phyloP scores from a whole-genome alignment of 129 eudicot species.

The Saposhnikovia divaricata region DNA sequence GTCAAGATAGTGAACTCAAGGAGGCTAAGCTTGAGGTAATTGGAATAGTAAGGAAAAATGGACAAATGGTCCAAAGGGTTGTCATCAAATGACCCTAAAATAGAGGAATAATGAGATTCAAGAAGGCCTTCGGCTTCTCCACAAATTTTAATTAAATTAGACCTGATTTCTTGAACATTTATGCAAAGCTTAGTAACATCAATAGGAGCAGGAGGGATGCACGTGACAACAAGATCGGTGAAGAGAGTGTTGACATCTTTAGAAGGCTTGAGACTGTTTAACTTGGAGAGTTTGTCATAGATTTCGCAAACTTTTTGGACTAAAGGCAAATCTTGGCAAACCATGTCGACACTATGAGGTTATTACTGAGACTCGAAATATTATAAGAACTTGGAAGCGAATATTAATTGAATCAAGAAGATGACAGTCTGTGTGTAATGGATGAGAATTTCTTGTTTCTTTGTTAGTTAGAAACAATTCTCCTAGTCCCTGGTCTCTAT shows the following conservation, averaged over 20 bases:
- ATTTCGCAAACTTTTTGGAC: constrained; percentile 49
- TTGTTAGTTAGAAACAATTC: constrained; percentile 1
- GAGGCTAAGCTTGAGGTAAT: constrained; percentile 67
- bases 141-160: constrained; percentile 60
- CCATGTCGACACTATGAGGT: constrained; percentile 82
- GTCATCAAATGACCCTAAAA: constrained; percentile 33
- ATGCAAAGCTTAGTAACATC: constrained; percentile 46
- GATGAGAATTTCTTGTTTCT: constrained; percentile 8
- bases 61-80: constrained; percentile 61
- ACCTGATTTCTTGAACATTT: constrained; percentile 51
- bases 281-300: constrained; percentile 61
- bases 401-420: neutral
- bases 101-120: constrained; percentile 64
- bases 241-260: constrained; percentile 71
- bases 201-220: constrained; percentile 64
- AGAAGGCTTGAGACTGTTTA: constrained; percentile 78
- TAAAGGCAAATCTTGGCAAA: constrained; percentile 44
- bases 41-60: constrained; percentile 65
- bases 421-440: neutral
- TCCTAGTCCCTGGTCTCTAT: constrained; percentile 28
- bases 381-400: neutral
- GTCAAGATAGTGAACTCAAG: constrained; percentile 56
- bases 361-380: neutral
- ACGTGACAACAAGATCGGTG: constrained; percentile 59
- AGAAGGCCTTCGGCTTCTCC: constrained; percentile 71